phyloP scores from a whole-genome alignment of 2,329 filamentous ascomycete genomes.

The Colletotrichum tropicicola region DNA sequence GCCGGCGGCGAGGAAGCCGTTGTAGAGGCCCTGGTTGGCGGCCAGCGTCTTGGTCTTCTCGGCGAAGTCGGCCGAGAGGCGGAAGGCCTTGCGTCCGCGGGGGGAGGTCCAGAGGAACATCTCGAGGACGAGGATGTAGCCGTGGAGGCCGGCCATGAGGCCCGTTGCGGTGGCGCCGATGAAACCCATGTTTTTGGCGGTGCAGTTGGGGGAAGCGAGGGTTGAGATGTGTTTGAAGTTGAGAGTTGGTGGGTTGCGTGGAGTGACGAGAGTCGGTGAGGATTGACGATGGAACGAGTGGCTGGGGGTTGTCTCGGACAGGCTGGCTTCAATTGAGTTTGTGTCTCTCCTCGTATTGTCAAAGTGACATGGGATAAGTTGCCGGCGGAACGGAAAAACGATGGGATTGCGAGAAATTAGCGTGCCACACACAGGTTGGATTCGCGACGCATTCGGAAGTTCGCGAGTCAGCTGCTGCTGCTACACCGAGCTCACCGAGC shows the following conservation, averaged over 20 bases:
- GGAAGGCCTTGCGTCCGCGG: slow-evolving; percentile 54
- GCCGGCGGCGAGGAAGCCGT: slow-evolving; percentile 61
- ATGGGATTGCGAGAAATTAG: not conserved
- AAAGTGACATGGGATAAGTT: not conserved
- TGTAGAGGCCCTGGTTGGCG: slow-evolving; percentile 62
- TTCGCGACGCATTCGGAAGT: not conserved
- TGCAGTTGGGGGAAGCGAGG: not conserved
- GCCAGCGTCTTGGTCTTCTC: slow-evolving; percentile 53
- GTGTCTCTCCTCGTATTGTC: not conserved
- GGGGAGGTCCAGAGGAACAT: slow-evolving; percentile 60
- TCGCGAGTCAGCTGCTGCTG: slow-evolving; percentile 20
- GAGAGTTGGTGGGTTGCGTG: too few species aligned
- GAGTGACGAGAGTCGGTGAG: too few species aligned
- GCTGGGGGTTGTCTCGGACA: not conserved
- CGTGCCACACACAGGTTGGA: not conserved
- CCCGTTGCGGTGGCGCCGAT: slow-evolving; percentile 45
- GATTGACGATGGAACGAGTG: not conserved
- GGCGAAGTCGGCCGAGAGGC: slow-evolving; percentile 54
- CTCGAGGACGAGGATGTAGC: slow-evolving; percentile 59
- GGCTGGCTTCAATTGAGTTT: not conserved
- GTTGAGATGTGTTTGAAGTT: not conserved
- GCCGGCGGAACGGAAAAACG: slow-evolving; percentile 29
- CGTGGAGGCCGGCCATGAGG: slow-evolving; percentile 51
- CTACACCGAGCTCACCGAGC: not conserved
- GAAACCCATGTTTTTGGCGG: slow-evolving; percentile 39